Base-by-base conservation (phyloP, 148 eudicot species). In the Hydrangea macrophylla region DNA sequence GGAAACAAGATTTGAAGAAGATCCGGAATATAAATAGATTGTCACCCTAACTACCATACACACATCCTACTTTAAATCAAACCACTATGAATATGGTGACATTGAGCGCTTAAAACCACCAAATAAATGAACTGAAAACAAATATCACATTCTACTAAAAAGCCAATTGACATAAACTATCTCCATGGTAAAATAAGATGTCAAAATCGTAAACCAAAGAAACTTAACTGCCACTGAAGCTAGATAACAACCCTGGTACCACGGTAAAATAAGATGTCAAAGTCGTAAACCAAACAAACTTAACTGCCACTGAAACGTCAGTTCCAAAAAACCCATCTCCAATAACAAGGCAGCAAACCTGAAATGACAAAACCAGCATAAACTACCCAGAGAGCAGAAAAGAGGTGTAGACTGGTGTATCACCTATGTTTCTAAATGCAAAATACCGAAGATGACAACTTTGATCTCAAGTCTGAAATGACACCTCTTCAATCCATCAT, bases 301-400 rank as follows among this genome's bases (percentile, higher is more conserved):
- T 80, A 85, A 85, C 80, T 82, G 75, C 70, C 68, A 83, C 68
- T 26, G 81, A 76, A 79, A 82, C 86, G 80, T 70, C 77, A 83
- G 76, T 74, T 75, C 82, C 75, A 83, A 76, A 84, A 75, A 37
- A 62, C 74, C 79, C 82, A 71, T 72, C 80, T 69, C 73, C 89
- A 78, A 77, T 76, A 84, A 76, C 55, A 78, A 59, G 77, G 76
- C 90, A 79, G 84, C 90, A 81, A 81, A 77, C 86, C 87, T 83
- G 90, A 84, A 90, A 86, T 75, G 62, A 74, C 70, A 78, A 76
- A 76, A 74, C 83, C 66, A 83, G 83, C 84, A 88, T 84, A 81
- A 86, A 88, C 79, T 76, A 74, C 74, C 85, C 85, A 62, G 77
- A 76, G 79, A 73, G 63, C 54, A 36, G 78, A 78, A 73, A 71